Evolutionary conservation across 768 basidiomycete genomes (phyloP).

Genomic region (Exidia glandulosa): DNA sequence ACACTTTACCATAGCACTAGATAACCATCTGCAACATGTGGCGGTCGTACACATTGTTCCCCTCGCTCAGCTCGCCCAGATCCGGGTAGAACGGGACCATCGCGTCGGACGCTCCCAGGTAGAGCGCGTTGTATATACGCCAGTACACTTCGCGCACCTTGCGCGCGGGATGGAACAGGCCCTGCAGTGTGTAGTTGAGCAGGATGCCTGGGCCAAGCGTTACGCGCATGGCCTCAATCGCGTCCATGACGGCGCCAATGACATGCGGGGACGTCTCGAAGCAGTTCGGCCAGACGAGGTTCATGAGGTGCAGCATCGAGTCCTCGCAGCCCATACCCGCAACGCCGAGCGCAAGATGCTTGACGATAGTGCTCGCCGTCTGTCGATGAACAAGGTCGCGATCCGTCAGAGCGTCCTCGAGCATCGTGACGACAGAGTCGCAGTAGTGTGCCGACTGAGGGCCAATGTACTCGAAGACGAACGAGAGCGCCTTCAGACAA

Average conservation of each 20-base stretch:
- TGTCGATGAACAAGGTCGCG: constrained; percentile 97
- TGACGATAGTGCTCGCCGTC: constrained; percentile 96
- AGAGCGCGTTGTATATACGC: constrained; percentile 90
- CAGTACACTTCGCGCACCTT: constrained; percentile 98
- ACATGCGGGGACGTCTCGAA: constrained; percentile 98
- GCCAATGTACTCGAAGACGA: constrained; percentile 99
- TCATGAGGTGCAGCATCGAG: constrained; percentile 95
- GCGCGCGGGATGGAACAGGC: constrained; percentile 92
- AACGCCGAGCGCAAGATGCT: constrained; percentile 92
- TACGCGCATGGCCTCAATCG: constrained; percentile 93
- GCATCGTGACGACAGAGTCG: constrained; percentile 94
- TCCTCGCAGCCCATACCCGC: constrained; percentile 97
- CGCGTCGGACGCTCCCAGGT: constrained; percentile 82
- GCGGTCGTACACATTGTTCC: constrained; percentile 80
- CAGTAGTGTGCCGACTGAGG: constrained; percentile 94
- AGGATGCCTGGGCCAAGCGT: constrained; percentile 90
- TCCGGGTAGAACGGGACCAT: constrained; percentile 95
- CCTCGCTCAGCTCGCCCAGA: constrained; percentile 80
- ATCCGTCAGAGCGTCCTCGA: constrained; percentile 96
- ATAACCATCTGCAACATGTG: constrained; percentile 80
- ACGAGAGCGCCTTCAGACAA: constrained; percentile 95
- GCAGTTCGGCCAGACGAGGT: constrained; percentile 98
- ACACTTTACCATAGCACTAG: constrained; percentile 16
- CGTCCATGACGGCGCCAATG: constrained; percentile 96
- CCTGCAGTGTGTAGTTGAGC: constrained; percentile 86